Conservation (phyloP, 371 early-diverging fungal species). For the Rhizopus delemar region DNA sequence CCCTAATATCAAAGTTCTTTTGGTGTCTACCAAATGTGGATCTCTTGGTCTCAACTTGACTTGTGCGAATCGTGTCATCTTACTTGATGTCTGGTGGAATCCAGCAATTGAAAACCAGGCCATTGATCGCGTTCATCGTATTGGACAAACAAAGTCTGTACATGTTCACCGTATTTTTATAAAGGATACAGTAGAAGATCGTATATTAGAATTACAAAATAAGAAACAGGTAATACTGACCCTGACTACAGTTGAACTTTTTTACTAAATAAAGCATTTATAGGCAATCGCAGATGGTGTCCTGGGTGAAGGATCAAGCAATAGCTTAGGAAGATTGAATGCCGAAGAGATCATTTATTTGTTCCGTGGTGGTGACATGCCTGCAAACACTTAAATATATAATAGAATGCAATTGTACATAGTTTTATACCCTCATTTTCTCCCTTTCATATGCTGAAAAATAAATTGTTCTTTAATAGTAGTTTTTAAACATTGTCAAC, state of each 20-base stretch:
- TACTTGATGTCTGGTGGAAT: constrained; percentile 75
- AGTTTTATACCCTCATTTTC: no score
- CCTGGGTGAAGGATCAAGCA: constrained; percentile 40
- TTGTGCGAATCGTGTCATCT: constrained; percentile 29
- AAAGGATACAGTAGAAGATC: constrained; percentile 43
- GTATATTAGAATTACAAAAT: constrained; percentile 40
- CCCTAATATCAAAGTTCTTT: constrained; percentile 52
- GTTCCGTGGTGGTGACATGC: constrained; percentile 41
- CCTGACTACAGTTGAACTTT: background rate
- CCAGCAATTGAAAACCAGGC: constrained; percentile 66
- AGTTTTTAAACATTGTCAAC: no score
- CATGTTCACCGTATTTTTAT: constrained; percentile 30
- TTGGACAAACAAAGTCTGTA: constrained; percentile 85
- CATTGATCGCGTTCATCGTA: constrained; percentile 89
- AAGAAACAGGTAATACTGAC: constrained; percentile 35
- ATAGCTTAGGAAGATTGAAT: constrained; percentile 33
- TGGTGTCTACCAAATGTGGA: constrained; percentile 65
- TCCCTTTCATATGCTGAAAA: no score
- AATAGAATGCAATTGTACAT: no score
- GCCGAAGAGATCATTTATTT: constrained; percentile 43
- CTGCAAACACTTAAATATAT: background rate
- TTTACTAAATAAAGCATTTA: background rate
- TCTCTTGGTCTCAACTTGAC: constrained; percentile 68
- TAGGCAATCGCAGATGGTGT: constrained; percentile 43
- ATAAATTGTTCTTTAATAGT: no score